Evolutionary conservation across 2,329 filamentous ascomycete genomes (phyloP), one percentile per base, ranked within the genome.

Genomic region (Capronia epimyces): DNA sequence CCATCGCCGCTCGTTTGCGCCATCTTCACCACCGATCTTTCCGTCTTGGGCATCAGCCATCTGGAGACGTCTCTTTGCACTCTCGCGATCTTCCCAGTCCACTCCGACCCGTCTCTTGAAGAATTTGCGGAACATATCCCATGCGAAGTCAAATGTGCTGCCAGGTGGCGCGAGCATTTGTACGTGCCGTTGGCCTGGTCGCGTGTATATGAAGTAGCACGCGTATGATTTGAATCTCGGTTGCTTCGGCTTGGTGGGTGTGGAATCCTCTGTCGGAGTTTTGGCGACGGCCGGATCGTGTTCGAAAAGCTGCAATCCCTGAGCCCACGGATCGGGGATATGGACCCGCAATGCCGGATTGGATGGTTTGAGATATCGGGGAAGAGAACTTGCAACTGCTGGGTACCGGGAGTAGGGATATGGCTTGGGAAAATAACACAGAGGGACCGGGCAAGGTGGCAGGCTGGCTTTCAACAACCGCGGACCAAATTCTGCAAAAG

Each of bases 271-370:
- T 18, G 34, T 21, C 6, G 34, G 20, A 8, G 3, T 20, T 9
- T 13, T 41, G 5, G 18, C 34, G 9, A 8, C 1, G 3, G n/a
- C 12, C 5, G 43, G 16, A 27, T 58, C 46, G 40, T 48, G 46
- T 65, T 88, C 80, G 69, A 81, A 87, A 44, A 90, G 73, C 83
- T 89, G 56, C 24, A 64, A 50, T 42, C 46, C 43, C 52, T 58
- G 32, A 55, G 56, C 56, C 61, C 53, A 54, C 50, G 56, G 58
- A 34, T 60, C 50, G 48, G 60, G 46, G 55, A 61, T 59, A 29
- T 47, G 56, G 20, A 60, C 53, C 9, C 44, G 43, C 8, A 50
- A 47, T 37, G 50, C 49, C 29, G 49, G 32, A 29, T 52, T 53
- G 34, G 53, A 25, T 43, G 39, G 37, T 36, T 37, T 22, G 41